Percentiles rank a stretch among this genome's conserved stretches.
These are phyloP conservation scores for Xanthoconium purpureum DNA, from an alignment of 768 basidiomycete species.

Conservation along the genomic window DNA sequence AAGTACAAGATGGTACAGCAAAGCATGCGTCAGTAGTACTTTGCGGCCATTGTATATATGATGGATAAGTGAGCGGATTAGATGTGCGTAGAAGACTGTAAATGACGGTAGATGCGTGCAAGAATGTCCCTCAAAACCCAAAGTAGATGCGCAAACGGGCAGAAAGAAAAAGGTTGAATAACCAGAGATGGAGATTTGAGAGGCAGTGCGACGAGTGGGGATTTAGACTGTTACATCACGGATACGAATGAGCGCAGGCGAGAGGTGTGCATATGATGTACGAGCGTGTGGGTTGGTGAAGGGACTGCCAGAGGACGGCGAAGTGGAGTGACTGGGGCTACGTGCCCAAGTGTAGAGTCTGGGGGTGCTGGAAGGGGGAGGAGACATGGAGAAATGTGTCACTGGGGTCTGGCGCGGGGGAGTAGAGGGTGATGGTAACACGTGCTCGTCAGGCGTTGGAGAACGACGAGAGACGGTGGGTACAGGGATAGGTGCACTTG, in stretches of 20 bases:
- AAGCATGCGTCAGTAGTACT: conserved; percentile 22
- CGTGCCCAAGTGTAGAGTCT: conserved; percentile 55
- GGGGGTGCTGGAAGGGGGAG: conserved; percentile 54
- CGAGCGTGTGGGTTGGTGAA: conserved; percentile 59
- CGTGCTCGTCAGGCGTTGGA: conserved; percentile 18
- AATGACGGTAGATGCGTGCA: conserved; percentile 19
- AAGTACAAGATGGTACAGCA: conserved; percentile 35
- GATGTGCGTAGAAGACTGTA: conserved; percentile 25
- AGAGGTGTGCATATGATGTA: conserved; percentile 56
- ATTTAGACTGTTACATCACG: conserved; percentile 36
- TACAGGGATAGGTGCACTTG: conserved; percentile 31
- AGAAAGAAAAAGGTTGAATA: conserved; percentile 7
- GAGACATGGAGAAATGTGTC: conserved; percentile 41
- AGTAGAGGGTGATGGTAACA: conserved; percentile 26
- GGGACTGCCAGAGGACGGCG: conserved; percentile 39
- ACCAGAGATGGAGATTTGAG: conserved; percentile 2
- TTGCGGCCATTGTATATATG: conserved; percentile 31
- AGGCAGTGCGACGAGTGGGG: not conserved
- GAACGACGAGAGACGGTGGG: conserved; percentile 24
- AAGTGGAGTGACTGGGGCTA: conserved; percentile 35
- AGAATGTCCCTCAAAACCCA: conserved; percentile 12
- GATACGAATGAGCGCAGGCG: conserved; percentile 44
- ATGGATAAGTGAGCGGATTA: conserved; percentile 37
- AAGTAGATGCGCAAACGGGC: conserved; percentile 1
- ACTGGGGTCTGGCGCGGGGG: conserved; percentile 30